Evolutionary conservation across 139 green algal genomes (phyloP), one percentile per base, ranked within the genome.

Genomic region (Nannochloris sp.): DNA sequence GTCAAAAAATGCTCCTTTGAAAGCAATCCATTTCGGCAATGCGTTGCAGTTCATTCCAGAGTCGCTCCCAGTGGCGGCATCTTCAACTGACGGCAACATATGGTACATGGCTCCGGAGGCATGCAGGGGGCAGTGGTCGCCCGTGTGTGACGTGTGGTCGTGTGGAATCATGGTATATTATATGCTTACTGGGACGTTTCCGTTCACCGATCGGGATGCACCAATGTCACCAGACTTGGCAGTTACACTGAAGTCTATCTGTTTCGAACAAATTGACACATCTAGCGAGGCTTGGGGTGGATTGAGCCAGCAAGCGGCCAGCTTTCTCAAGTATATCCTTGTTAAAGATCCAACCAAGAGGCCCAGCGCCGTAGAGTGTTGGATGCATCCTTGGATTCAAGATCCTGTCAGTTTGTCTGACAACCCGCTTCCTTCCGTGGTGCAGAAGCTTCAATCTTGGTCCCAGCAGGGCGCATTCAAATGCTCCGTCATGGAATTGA

Each of bases 401-500:
- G 72, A 74, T 50, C 60, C 55, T n/a, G 11, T 44, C 1, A 36
- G 16, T 24, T 18, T 29, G 1, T 53, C 73, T 23, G 84, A 80
- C 56, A 48, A 61, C 34, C 77, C 76, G 31, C 71, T 92, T 19
- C 0, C 31, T 51, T 85, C 71, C 2, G 83, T 95, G 11, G 87
- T 95, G 57, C 84, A 91, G 71, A 81, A 84, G 4, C 10, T 78
- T 66, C 81, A 90, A 84, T 76, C 86, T 53, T 95, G 83, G 65
- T 75, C 70, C 1, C 69, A 87, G 57, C 62, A 75, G 46, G 75
- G 64, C 48, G 37, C 74, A 1, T 74, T 95, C 63, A 90, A 91
- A 73, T 81, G 87, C 15, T 88, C 78, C 7, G 78, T 95, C 40
- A 79, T 95, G 62, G 85, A 95, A 74, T 84, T 89, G 70, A 93